Conservation (phyloP, 495 filamentous ascomycete species). For the Penicillium flavigenum region DNA sequence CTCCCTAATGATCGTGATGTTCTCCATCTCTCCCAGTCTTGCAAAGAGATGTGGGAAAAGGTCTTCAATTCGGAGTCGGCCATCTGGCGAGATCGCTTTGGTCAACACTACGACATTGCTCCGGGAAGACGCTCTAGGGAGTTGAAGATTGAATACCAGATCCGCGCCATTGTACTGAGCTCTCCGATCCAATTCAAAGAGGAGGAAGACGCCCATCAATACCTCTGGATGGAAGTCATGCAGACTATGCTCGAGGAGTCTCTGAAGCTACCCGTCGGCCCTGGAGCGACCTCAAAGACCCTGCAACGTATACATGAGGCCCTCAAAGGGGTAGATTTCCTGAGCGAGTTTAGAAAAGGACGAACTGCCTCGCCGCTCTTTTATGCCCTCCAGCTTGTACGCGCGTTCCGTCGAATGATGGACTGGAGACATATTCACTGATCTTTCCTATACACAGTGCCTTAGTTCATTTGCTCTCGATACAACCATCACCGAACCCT, state of each 20-base stretch:
- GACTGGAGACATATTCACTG: background rate
- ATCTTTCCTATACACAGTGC: constrained; percentile 19
- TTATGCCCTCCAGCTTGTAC: constrained; percentile 34
- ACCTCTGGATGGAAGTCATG: constrained; percentile 34
- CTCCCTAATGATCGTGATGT: constrained; percentile 38
- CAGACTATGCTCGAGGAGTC: constrained; percentile 30
- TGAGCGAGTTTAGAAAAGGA: constrained; percentile 22
- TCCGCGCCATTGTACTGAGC: constrained; percentile 30
- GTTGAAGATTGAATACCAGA: constrained; percentile 35
- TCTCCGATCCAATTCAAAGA: constrained; percentile 22
- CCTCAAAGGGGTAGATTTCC: constrained; percentile 22
- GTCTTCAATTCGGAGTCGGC: constrained; percentile 24
- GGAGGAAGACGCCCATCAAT: constrained; percentile 21
- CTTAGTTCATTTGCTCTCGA: constrained; percentile 34
- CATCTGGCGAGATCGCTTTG: constrained; percentile 39
- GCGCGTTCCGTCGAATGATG: background rate
- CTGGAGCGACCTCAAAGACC: constrained; percentile 25
- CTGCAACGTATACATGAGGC: constrained; percentile 21
- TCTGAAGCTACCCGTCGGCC: constrained; percentile 5
- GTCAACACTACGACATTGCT: constrained; percentile 36
- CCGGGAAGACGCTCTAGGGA: constrained; percentile 19
- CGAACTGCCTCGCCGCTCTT: constrained; percentile 28
- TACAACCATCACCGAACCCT: constrained; percentile 19
- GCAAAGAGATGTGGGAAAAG: constrained; percentile 19
- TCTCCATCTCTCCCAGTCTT: constrained; percentile 29